A percentile compares a stretch with the other conserved stretches of the same genome.
These are phyloP conservation scores for Urochloa ruziziensis DNA, from an alignment of 176 grass and related monocot genomes.

Conservation along the genomic window DNA sequence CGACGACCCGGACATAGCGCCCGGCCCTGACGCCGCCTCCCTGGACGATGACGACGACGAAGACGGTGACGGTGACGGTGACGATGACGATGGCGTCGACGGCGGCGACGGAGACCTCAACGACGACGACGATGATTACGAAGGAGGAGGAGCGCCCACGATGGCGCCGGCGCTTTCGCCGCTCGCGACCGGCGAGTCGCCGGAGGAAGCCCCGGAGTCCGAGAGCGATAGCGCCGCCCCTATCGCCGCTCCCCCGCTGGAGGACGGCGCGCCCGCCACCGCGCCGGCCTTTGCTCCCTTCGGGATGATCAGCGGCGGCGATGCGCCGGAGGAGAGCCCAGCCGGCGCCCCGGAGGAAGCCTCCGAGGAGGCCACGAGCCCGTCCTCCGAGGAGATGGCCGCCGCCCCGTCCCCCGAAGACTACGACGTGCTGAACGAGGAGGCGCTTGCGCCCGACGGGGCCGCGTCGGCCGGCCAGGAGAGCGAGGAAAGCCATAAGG, in stretches of 20 bases:
- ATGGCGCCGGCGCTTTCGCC: background rate
- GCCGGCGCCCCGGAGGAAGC: conserved; percentile 21
- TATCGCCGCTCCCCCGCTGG: background rate
- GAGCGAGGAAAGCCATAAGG: background rate
- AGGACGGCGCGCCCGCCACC: background rate
- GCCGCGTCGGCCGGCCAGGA: background rate
- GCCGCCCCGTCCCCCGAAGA: background rate
- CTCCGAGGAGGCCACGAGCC: background rate
- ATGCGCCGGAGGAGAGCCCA: conserved; percentile 1
- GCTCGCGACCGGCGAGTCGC: background rate
- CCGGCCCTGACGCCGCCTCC: background rate
- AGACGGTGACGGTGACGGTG: too few relatives aligned
- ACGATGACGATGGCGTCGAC: too few relatives aligned
- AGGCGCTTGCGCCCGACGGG: background rate
- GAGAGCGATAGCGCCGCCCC: background rate
- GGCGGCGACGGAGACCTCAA: too few relatives aligned
- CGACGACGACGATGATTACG: background rate
- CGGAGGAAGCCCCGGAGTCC: background rate
- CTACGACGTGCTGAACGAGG: conserved; percentile 13
- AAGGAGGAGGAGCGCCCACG: background rate
- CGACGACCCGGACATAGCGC: background rate
- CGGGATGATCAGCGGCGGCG: background rate
- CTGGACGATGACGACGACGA: background rate
- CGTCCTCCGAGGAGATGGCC: background rate
- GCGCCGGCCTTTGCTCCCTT: background rate